Base-by-base conservation (phyloP, 2,329 filamentous ascomycete species). In the Dactylellina sp. region DNA sequence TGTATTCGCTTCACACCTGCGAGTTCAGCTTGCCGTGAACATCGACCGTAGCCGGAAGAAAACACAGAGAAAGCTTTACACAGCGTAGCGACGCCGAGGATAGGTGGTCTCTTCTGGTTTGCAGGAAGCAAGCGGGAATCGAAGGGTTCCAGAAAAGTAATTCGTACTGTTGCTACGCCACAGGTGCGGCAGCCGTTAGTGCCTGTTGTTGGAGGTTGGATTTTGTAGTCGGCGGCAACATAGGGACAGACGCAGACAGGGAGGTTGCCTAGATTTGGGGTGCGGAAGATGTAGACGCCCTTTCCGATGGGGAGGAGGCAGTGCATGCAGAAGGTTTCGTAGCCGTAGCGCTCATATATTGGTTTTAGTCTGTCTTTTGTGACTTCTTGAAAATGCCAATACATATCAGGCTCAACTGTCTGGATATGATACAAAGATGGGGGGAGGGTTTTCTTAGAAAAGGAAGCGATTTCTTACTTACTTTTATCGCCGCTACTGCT, bases 311-410 rank as follows among this genome's bases (percentile, higher is more conserved):
- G 62, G 7, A 22, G 22, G 12, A 66, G 7, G 32, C 64, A 70
- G 42, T 70, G 64, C 28, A 44, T 53, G 57, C 64, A 70, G 11
- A 70, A 9, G 1, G 64, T 55, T 22, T 55, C 64, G 39, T 46
- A 70, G 5, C 22, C 28, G 16, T 22, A 52, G 24, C 55, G 42
- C 44, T 70, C 64, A 32, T 61, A 61, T 14, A 70, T 47, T 22
- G 55, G 55, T 3, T 22, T 57, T 14, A 37, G 35, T 20, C 32
- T 12, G 37, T 16, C n/a, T 9, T 32, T 4, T 32, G 4, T 32
- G n/a, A n/a, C n/a, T n/a, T n/a, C n/a, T n/a, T n/a, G n/a, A n/a
- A n/a, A n/a, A n/a, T n/a, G n/a, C n/a, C n/a, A n/a, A n/a, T n/a
- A n/a, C n/a, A n/a, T n/a, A n/a, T n/a, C n/a, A n/a, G n/a, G n/a